Base-by-base conservation (phyloP, 23 red algal species). In the Gracilaria caudata region DNA sequence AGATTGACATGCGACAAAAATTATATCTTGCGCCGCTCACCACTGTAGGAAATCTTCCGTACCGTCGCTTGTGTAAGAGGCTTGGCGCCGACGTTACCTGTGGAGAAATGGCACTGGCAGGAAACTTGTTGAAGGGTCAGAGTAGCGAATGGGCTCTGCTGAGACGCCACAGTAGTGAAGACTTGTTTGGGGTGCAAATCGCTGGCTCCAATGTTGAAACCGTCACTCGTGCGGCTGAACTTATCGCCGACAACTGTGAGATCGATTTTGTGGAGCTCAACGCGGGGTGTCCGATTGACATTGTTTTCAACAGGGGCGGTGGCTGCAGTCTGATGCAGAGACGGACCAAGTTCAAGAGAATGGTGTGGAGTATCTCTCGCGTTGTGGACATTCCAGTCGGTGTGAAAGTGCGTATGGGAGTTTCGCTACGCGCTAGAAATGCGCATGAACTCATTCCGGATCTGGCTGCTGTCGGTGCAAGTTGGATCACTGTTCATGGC, bases 181-280 rank as follows among this genome's bases (percentile, higher is more conserved):
- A 93, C 34, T 13, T 97, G 10, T 97, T 97, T 70, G 94, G 94
- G 28, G 88, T 97, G 58, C 94, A 97, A 51, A 59, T 97, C 11
- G 94, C 94, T 17, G 94, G 94, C 2, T 90, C 84, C 19, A 87
- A 88, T 35, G 68, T 73, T 24, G 89, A 93, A 44, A 61, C 87
- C 2, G 60, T 97, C 60, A 66, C 90, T 20, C 73, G 90, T 9
- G 88, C 94, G 4, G 89, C 94, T 12, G 88, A 97, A 73, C 29
- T 97, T 21, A 81, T 92, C 4, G 76, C 45, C 12, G 51, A 57
- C 56, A 86, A 97, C 35, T 97, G 94, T 35, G 56, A 78, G 6
- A 74, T 97, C 36, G 94, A 97, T 82, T 97, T 97, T 73, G 54
- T 97, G 7, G 94, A 97, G 40, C 47, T 97, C 34, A 97, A 97